phyloP scores from a whole-genome alignment of 2,329 filamentous ascomycete species.

The Chrysosphaeria jannelii region DNA sequence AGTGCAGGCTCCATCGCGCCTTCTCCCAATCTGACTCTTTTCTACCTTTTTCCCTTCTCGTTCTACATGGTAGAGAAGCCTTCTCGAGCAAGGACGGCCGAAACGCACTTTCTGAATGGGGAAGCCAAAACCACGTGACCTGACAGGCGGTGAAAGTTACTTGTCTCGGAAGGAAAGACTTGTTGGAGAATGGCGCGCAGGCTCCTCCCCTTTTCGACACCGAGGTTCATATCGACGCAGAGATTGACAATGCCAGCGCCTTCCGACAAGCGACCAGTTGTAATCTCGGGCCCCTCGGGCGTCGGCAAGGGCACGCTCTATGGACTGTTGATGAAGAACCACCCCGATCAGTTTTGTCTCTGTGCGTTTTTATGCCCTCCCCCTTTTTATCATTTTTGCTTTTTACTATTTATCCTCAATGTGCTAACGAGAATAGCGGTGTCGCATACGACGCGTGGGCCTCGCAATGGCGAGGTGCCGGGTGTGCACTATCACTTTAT shows the following conservation, averaged over 20 bases:
- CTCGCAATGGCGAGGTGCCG: slow-evolving; percentile 43
- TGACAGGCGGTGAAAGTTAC: no score
- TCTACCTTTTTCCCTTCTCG: no score
- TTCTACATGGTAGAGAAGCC: no score
- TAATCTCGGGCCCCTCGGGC: slow-evolving; percentile 55
- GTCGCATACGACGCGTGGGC: slow-evolving; percentile 52
- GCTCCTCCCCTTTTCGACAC: neutral
- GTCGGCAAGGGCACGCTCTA: slow-evolving; percentile 61
- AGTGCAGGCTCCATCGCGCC: no score
- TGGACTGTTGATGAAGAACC: slow-evolving; percentile 29
- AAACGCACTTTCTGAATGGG: neutral
- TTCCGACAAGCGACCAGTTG: slow-evolving; percentile 29
- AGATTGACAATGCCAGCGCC: slow-evolving; percentile 7
- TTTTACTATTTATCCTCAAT: no score
- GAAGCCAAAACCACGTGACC: no score
- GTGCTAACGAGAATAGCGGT: slow-evolving; percentile 11
- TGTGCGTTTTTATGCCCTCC: slow-evolving; percentile 9
- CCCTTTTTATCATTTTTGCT: neutral
- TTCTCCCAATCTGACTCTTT: no score
- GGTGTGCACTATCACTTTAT: slow-evolving; percentile 64
- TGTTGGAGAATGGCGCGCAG: no score
- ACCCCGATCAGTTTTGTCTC: slow-evolving; percentile 4
- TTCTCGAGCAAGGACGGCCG: neutral
- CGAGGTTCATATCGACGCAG: neutral
- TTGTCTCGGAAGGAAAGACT: no score